Evolutionary conservation across 345 rosid species (phyloP), one percentile per base, ranked within the genome.

Genomic region (Bruguiera parviflora): DNA sequence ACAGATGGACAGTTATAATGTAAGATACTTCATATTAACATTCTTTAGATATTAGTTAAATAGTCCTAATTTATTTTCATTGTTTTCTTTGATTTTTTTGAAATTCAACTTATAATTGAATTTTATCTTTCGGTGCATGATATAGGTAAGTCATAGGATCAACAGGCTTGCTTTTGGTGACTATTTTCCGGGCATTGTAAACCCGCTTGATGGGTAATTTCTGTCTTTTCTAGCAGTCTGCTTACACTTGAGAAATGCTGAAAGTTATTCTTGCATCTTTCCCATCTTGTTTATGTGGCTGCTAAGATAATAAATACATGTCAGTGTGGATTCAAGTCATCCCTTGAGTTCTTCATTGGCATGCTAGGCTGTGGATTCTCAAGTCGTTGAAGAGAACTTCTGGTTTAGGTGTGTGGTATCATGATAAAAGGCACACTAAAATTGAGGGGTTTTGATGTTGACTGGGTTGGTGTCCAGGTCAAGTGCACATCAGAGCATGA

Each of bases 181-280:
- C 71, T 83, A 80, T 74, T 95, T 89, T 70, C 99, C 99, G 20
- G 99, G 99, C n/a, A 91, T 84, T 16, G 89, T 95, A 35, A 92
- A 95, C 77, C 99, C 97, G 78, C 99, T 95, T 74, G 96, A 92
- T 60, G 82, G 87, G 99, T 95, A 89, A 74, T 74, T 60, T 29
- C 29, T 24, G 59, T 52, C 51, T 63, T 77, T 49, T 47, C 58
- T 63, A 58, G 28, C 60, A 29, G 27, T 53, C 51, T 68, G 21
- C n/a, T 59, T 31, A 58, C n/a, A 32, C 15, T 39, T 11, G 8
- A 67, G 21, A 33, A 63, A 32, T 46, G 21, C 51, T 64, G 20
- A 5, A 32, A 47, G 32, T 49, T 58, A 32, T 52, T 31, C 52
- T 52, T 11, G 19, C 27, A 3, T 33, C 22, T 57, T 28, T 25